Percentiles rank a stretch among this genome's conserved stretches.
Conservation (phyloP, 306 rosid species). For the Vigna hirtella region DNA sequence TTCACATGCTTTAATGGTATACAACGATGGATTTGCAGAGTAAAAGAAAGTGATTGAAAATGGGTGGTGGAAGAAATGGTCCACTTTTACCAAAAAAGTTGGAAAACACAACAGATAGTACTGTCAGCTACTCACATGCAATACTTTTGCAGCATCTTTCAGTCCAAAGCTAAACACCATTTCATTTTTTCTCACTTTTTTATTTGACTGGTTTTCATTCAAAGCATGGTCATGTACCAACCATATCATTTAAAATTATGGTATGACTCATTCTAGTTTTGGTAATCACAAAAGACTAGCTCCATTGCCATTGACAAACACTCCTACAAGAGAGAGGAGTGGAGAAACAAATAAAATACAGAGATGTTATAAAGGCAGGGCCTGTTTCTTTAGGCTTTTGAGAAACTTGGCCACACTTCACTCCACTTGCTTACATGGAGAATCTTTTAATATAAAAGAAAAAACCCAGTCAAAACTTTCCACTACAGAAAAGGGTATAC, state of each 20-base stretch:
- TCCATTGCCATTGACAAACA: conserved; percentile 62
- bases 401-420: conserved; percentile 78
- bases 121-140: conserved; percentile 70
- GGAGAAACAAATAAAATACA: conserved; percentile 74
- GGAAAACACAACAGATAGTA: conserved; percentile 46
- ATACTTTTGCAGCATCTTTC: conserved; percentile 28
- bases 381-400: conserved; percentile 68
- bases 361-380: conserved; percentile 46
- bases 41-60: conserved; percentile 32
- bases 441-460: conserved; percentile 53
- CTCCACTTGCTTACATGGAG: conserved; percentile 72
- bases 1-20: conserved; percentile 14
- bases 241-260: conserved; percentile 8
- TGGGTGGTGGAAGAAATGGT: conserved; percentile 41
- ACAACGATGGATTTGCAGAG: conserved; percentile 25
- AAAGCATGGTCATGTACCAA: conserved; percentile 32
- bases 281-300: conserved; percentile 39
- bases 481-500: conserved; percentile 65
- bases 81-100: conserved; percentile 41
- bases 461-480: conserved; percentile 81
- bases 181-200: conserved; percentile 1
- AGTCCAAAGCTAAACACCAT: not conserved
- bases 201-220: not conserved
- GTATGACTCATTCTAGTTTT: conserved; percentile 13
- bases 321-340: conserved; percentile 62